Evolutionary conservation across 2,329 filamentous ascomycete species (phyloP).

Genomic region (Xylaria arbuscula): DNA sequence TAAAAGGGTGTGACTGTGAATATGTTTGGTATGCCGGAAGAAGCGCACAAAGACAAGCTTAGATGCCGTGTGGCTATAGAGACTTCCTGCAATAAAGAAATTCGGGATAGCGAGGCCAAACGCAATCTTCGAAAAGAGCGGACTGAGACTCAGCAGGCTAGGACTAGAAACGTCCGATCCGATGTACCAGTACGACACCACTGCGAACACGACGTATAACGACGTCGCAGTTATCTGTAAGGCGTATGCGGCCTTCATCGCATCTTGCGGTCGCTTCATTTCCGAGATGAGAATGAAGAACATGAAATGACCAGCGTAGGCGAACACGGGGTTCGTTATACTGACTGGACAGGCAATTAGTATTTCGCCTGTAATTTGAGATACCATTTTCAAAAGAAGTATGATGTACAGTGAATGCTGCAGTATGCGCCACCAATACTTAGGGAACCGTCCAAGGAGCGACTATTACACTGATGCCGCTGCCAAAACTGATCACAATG

Average conservation of each 20-base stretch:
- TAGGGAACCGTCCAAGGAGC: no score
- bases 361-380: not conserved
- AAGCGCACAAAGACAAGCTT: constrained; percentile 64
- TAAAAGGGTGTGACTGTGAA: constrained; percentile 59
- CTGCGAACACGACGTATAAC: constrained; percentile 63
- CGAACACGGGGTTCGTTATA: constrained; percentile 64
- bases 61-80: constrained; percentile 63
- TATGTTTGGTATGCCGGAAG: constrained; percentile 58
- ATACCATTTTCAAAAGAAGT: not conserved
- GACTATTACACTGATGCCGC: no score
- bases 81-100: constrained; percentile 60
- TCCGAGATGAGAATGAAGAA: constrained; percentile 66
- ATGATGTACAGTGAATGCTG: no score
- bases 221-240: constrained; percentile 62
- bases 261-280: constrained; percentile 62
- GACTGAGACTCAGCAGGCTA: constrained; percentile 59
- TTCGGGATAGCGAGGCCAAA: constrained; percentile 64
- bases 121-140: constrained; percentile 60
- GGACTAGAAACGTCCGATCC: constrained; percentile 59
- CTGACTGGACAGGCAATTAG: constrained; percentile 44
- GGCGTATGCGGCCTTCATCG: constrained; percentile 62
- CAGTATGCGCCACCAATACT: no score
- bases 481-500: no score
- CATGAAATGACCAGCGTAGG: constrained; percentile 65
- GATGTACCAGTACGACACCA: constrained; percentile 63